Evolutionary conservation across 2,329 filamentous ascomycete genomes (phyloP), one percentile per base, ranked within the genome.

Genomic region (Claviceps paspali): DNA sequence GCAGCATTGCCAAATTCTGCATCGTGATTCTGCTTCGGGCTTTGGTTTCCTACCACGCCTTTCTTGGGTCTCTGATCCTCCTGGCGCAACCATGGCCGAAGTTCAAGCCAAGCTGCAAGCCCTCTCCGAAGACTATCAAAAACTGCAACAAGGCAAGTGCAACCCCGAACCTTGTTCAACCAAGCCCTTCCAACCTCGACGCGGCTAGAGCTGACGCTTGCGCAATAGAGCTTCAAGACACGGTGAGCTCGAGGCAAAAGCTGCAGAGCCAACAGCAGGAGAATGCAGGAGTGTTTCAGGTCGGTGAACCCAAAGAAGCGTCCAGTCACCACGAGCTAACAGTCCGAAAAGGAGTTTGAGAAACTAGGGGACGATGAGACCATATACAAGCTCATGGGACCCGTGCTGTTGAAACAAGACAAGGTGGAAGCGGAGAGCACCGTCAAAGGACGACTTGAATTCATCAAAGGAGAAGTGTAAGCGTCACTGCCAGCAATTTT

Each of bases 341-440:
- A 12, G 7, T 4, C 23, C 5, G 7, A n/a, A 24, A 45, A 91
- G 79, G 88, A 96, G 59, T 96, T 96, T 57, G 68, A 75, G 29
- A 69, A 71, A 38, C 68, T 96, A 41, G 73, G 78, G 49, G 79
- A 87, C 27, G 81, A 80, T 48, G 82, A 92, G 52, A 84, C 77
- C 45, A 93, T 98, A 58, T 98, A 93, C 73, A 98, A 96, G 62
- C 75, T 95, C 29, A 77, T 94, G 33, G 91, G 91, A 0, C 91
- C 91, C 0, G 83, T 96, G 6, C 64, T 98, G 27, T 61, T 98
- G 52, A 95, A 96, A 68, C 91, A 98, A 60, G 91, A 96, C 40
- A 87, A 83, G 58, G 64, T 75, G 2, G 91, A 98, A 56, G 91
- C 91, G 0, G 77, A 86, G 46, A 81, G 83, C 67, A 87, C 86